Percentiles rank a stretch among this genome's conserved stretches.
phyloP scores from a whole-genome alignment of 345 rosid genomes.

The Gossypium herbaceum region DNA sequence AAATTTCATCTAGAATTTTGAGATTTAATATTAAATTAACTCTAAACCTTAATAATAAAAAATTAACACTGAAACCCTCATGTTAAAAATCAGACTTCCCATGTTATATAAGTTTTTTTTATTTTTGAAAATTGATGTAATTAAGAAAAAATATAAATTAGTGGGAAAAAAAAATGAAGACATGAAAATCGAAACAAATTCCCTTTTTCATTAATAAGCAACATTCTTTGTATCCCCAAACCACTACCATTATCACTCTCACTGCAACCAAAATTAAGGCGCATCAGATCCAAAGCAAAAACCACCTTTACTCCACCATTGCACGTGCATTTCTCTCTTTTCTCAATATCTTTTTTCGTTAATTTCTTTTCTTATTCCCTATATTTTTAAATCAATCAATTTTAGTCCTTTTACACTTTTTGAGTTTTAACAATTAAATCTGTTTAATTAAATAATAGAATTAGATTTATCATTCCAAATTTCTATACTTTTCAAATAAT shows the following conservation, averaged over 20 bases:
- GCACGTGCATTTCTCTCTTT: constrained; percentile 25
- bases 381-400: too few relatives aligned
- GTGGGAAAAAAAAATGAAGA: background rate
- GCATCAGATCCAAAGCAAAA: constrained; percentile 37
- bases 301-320: background rate
- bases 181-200: constrained; percentile 25
- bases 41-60: background rate
- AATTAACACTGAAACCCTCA: background rate
- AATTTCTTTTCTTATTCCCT: background rate
- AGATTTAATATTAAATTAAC: too few relatives aligned
- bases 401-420: too few relatives aligned
- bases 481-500: too few relatives aligned
- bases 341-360: too few relatives aligned
- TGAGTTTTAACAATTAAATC: too few relatives aligned
- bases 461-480: too few relatives aligned
- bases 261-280: background rate
- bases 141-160: too few relatives aligned
- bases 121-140: background rate
- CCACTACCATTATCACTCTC: background rate
- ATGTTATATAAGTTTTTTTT: background rate
- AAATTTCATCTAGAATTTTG: too few relatives aligned
- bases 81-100: background rate
- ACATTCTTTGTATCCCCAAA: constrained; percentile 24
- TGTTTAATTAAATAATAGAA: too few relatives aligned
- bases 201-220: constrained; percentile 27